Evolutionary conservation across 2,329 filamentous ascomycete species (phyloP), one percentile per base, ranked within the genome.

Genomic region (Aspergillus sp.): DNA sequence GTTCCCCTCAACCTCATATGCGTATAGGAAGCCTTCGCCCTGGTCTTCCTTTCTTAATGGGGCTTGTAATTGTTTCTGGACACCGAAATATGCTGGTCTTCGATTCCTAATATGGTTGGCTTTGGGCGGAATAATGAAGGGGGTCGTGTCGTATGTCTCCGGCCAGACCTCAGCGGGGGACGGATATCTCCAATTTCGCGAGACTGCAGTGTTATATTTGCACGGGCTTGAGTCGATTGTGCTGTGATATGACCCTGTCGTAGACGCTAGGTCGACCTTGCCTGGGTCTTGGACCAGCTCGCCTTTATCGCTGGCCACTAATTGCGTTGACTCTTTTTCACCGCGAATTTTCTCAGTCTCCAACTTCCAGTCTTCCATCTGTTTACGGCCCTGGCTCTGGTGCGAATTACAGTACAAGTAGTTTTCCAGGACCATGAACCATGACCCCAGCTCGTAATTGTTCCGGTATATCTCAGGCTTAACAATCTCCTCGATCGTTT

Each of bases 1-100:
- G 27, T 53, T 53, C 8, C 50, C 19, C 50, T 53, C 50, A 34
- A 53, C 50, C 50, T 53, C 41, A 24, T 53, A 53, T 53, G 50
- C 50, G 20, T 53, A 53, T 22, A 53, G 8, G 15, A 20, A 53
- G 27, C 50, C 50, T 53, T 30, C 20, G 22, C 4, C 27, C 33
- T 20, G 39, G 15, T 45, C 22, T 22, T 22, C 15, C 19, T 42
- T 30, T 27, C 19, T 5, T 17, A 53, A 24, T 5, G 50, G 15
- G 17, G 17, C 13, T n/a, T 13, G 41, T 33, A 45, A 13, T 6
- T 13, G 15, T 17, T 17, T 15, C 41, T 24, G 40, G 11, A 53
- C 34, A 17, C 17, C 7, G 6, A 15, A 13, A 11, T 40, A 24
- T 24, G 24, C 7, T 24, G 6, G 24, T 8, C 24, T 24, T 8